Evolutionary conservation across 1,139 yeast species (phyloP), one percentile per base, ranked within the genome.

Genomic region (Candida neerlandica): DNA sequence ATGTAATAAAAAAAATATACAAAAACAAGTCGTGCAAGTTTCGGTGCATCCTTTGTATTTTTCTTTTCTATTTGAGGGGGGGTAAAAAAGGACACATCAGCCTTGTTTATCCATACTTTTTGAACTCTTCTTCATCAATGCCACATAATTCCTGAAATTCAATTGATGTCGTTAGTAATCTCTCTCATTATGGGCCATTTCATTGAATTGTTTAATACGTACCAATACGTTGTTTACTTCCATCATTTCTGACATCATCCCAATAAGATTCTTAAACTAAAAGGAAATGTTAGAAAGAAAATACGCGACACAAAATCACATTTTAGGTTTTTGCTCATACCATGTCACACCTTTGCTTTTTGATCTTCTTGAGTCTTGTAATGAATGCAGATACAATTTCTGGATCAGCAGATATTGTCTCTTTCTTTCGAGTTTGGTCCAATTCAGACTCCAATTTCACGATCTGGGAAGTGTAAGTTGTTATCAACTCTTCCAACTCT

Each of bases 251-350:
- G 29, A 35, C 11, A 44, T n/a, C 6, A 33, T 44, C 1, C 40
- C 44, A 18, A 33, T 38, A 21, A 47, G 41, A 6, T 41, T 21
- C n/a, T 34, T 34, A 30, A 47, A 47, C 50, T 47, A 32, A n/a
- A n/a, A 21, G 12, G 27, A 18, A 38, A 23, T 9, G 40, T 42
- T 33, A 23, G 39, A 21, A 23, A 5, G 39, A 5, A 4, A 14
- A 9, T n/a, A 21, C 16, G 4, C 21, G 37, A 32, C 4, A 16
- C 32, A 40, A 26, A 40, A 27, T 21, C 19, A 16, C 14, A 11
- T 14, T 12, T 15, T 14, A n/a, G 9, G 9, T 40, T 14, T 11
- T 15, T 5, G 4, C 9, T 39, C 52, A 27, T 50, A 50, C 52
- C 23, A 43, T 46, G 7, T 32, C 32, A 11, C 39, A 19, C 27